Evolutionary conservation across 257 asterid genomes (phyloP), one percentile per base, ranked within the genome.

Genomic region (Jacaranda copaia): DNA sequence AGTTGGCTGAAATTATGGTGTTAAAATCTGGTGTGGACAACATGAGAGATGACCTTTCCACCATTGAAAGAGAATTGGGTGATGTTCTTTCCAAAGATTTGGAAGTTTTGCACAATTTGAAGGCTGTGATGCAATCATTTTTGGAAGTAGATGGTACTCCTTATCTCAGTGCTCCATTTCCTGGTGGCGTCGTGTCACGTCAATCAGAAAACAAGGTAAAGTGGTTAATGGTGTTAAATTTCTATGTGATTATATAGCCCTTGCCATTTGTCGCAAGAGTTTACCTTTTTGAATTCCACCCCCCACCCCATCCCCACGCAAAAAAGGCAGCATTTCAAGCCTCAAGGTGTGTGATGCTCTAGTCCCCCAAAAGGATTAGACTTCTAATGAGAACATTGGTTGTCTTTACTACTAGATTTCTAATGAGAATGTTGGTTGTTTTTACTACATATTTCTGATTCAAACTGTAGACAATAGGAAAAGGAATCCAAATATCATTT

Each of bases 41-140:
- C 78, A 73, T 88, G 77, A 86, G 68, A 78, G 87, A 84, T 74
- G 96, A 85, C 52, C 87, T 93, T 73, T 69, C 86, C 79, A 79
- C 85, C 75, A 64, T 87, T 42, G 87, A 86, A 53, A 83, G 77
- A 65, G 91, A 84, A 76, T 73, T 91, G 79, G 85, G 77, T 59
- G 88, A 82, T 85, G 92, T 90, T 84, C 94, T 95, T 65, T 87
- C 94, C 80, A 84, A 84, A 71, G 90, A 87, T 83, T 79, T 90
- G 85, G 90, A 89, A 83, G 84, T 92, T 79, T 65, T 95, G 84
- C 86, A 71, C 70, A 81, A 78, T 81, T 62, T 91, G 85, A 85
- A 85, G 81, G 84, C 83, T 70, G 53, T 79, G 72, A 72, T 93
- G 77, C 81, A 84, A 74, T 87, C 89, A 39, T 85, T 86, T 77